A percentile compares a stretch with the other conserved stretches of the same genome.
These are phyloP conservation scores for Scheffersomyces segobiensis DNA, from an alignment of 1,139 yeast species.

Conservation along the genomic window DNA sequence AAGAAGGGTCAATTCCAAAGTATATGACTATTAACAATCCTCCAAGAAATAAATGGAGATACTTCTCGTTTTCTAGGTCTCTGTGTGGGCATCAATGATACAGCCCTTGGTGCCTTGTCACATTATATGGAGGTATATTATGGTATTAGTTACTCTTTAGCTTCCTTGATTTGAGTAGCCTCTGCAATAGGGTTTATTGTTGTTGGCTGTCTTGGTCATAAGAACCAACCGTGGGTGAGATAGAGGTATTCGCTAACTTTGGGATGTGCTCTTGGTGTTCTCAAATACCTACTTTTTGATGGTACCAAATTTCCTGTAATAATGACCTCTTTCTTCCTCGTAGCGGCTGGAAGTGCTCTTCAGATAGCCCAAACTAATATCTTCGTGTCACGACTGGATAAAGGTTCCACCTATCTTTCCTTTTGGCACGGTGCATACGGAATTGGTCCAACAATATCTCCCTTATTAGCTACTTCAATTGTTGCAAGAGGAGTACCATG, in stretches of 20 bases:
- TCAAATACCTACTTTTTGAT: slow-evolving; percentile 38
- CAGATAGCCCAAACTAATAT: slow-evolving; percentile 55
- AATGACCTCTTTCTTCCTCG: slow-evolving; percentile 53
- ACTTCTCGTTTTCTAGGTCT: slow-evolving; percentile 14
- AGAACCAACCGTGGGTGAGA: slow-evolving; percentile 37
- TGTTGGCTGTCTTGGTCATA: slow-evolving; percentile 33
- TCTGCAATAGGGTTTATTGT: slow-evolving; percentile 40
- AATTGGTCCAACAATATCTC: slow-evolving; percentile 58
- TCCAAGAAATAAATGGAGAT: slow-evolving; percentile 10
- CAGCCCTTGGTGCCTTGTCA: slow-evolving; percentile 44
- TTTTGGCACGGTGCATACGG: slow-evolving; percentile 60
- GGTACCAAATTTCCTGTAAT: slow-evolving; percentile 33
- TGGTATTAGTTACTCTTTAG: slow-evolving; percentile 36
- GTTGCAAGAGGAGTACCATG: slow-evolving; percentile 45
- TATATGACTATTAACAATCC: slow-evolving; percentile 12
- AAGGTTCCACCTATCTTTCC: slow-evolving; percentile 49
- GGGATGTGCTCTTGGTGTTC: slow-evolving; percentile 31
- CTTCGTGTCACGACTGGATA: slow-evolving; percentile 48
- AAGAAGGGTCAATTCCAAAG: background rate
- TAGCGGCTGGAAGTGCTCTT: slow-evolving; percentile 57
- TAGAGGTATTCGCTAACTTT: slow-evolving; percentile 31
- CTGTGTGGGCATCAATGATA: slow-evolving; percentile 27
- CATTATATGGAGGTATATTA: slow-evolving; percentile 41
- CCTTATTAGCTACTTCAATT: slow-evolving; percentile 55
- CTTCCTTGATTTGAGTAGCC: slow-evolving; percentile 44